Evolutionary conservation across 176 grass and related monocot genomes (phyloP).

Genomic region (Triticum monococcum): DNA sequence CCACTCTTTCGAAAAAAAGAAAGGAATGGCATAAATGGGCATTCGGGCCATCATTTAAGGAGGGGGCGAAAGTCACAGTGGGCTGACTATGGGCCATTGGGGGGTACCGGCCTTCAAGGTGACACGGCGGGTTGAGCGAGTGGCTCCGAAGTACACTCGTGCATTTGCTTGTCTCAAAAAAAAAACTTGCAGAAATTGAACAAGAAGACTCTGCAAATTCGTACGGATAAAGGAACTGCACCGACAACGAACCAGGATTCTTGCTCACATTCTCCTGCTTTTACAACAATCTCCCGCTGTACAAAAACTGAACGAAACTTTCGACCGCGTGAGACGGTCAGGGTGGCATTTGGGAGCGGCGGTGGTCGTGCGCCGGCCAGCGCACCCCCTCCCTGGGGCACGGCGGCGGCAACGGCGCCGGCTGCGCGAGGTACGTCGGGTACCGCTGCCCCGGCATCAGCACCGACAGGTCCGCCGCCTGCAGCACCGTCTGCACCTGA

Average conservation of each 20-base stretch:
- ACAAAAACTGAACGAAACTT: neutral
- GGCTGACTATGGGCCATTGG: too few relatives aligned
- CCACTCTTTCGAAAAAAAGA: too few relatives aligned
- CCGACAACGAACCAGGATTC: neutral
- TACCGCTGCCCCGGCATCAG: slow-evolving; percentile 87
- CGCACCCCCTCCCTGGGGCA: slow-evolving; percentile 84
- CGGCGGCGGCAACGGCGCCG: slow-evolving; percentile 64
- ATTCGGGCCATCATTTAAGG: neutral
- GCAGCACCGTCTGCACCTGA: slow-evolving; percentile 49
- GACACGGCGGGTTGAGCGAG: neutral
- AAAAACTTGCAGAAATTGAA: neutral
- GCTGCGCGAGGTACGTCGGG: slow-evolving; percentile 85
- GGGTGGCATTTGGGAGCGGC: slow-evolving; percentile 39
- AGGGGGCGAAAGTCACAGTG: too few relatives aligned
- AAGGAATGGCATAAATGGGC: neutral
- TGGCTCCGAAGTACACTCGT: neutral
- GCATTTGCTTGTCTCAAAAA: too few relatives aligned
- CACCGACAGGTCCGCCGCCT: slow-evolving; percentile 58
- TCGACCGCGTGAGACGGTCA: neutral
- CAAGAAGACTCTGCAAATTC: neutral
- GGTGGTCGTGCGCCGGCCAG: slow-evolving; percentile 74
- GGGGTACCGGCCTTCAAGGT: neutral
- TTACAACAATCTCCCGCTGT: slow-evolving; percentile 21
- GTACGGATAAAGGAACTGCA: neutral
- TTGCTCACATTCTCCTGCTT: slow-evolving; percentile 10